Conservation (phyloP, 2,329 filamentous ascomycete species). For the Raffaelea arxii region DNA sequence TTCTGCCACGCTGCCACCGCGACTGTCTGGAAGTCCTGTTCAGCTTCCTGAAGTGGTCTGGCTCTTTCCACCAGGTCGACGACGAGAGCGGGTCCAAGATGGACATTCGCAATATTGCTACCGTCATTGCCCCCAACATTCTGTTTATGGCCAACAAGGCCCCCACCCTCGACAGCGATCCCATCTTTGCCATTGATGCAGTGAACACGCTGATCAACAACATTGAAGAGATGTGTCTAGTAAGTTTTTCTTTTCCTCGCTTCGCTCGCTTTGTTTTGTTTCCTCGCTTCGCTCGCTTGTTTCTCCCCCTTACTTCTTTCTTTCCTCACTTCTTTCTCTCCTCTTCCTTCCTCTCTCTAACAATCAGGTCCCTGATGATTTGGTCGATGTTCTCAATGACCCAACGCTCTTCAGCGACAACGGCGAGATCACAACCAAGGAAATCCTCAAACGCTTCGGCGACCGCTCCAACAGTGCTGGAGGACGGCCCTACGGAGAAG, state of each 20-base stretch:
- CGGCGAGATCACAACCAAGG: conserved; percentile 89
- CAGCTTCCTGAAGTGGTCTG: conserved; percentile 93
- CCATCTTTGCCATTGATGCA: conserved; percentile 87
- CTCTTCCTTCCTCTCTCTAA: conserved; percentile 10
- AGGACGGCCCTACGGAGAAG: conserved; percentile 49
- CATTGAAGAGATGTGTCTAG: conserved; percentile 96
- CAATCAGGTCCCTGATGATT: conserved; percentile 77
- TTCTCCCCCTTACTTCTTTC: too few species aligned
- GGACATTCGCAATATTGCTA: conserved; percentile 95
- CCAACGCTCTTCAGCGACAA: conserved; percentile 69
- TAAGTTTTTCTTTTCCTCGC: conserved; percentile 38
- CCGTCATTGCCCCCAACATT: conserved; percentile 94
- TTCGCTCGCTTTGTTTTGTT: not conserved
- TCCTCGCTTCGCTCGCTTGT: too few species aligned
- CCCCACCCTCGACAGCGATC: conserved; percentile 68
- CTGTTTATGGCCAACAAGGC: conserved; percentile 62
- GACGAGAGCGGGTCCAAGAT: conserved; percentile 97
- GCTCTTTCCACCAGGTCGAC: conserved; percentile 93
- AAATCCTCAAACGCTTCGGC: conserved; percentile 89
- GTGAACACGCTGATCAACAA: conserved; percentile 84
- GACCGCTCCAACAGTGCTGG: conserved; percentile 50
- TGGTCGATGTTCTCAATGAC: conserved; percentile 79
- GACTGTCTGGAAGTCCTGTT: conserved; percentile 94
- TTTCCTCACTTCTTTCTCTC: not conserved
- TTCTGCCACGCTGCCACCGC: conserved; percentile 83